Evolutionary conservation across 139 green algal genomes (phyloP), one percentile per base, ranked within the genome.

Genomic region (Edaphochlamys debaryana): DNA sequence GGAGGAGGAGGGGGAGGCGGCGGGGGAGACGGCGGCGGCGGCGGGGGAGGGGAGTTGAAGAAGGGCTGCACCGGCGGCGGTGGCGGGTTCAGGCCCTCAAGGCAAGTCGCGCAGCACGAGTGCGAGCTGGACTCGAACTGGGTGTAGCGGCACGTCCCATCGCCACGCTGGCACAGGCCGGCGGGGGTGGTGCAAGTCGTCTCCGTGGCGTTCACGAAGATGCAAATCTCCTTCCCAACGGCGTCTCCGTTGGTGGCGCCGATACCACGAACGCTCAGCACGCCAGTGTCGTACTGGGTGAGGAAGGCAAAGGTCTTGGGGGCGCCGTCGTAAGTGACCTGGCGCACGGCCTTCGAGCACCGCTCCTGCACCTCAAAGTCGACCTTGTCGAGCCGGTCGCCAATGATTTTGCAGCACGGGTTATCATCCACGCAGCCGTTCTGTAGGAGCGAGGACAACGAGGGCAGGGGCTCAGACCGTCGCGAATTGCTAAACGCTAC

Each of bases 111-210:
- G 37, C 73, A 80, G 73, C 73, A 80, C 9, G 54, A 56, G 58
- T 80, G 73, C 27, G 62, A 52, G 73, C 73, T 80, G n/a, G 73
- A 80, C 73, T 80, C 73, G 23, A 80, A 80, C 56, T 41, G 56
- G 0, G 56, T 29, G 54, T 80, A 80, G 29, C 58, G 56, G 54
- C 56, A 69, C 8, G 73, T 80, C 17, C 73, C 73, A 29, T 80
- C 73, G 19, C 38, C 58, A 27, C n/a, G 37, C 73, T 80, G 73
- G 38, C 56, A 80, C 27, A 80, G 73, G 27, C 56, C 56, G 0
- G 1, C 32, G 9, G 56, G 37, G 9, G 56, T 80, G 3, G 58
- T 30, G 37, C 73, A 80, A 9, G 6, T n/a, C 19, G 73, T 2
- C 1, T 38, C 52, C 17, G 56, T 69, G 29, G 41, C 25, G 73